Evolutionary conservation across 78 protist genomes (phyloP).

Genomic region (Dictyostelium brefeldianum): DNA sequence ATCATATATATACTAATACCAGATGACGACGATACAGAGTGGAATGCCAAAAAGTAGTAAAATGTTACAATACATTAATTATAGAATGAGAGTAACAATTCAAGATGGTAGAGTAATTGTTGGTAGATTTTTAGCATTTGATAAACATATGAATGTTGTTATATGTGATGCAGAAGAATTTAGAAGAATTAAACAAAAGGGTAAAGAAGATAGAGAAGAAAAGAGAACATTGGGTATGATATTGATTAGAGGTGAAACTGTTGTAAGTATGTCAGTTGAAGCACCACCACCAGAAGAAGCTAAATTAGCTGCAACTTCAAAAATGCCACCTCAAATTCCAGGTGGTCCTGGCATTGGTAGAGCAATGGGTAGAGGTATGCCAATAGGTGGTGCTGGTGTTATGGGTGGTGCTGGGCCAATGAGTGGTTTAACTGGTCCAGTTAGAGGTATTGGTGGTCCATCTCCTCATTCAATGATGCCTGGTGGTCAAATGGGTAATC

Average conservation of each 20-base stretch:
- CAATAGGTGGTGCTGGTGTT: slow-evolving; percentile 46
- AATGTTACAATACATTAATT: slow-evolving; percentile 92
- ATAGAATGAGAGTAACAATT: slow-evolving; percentile 93
- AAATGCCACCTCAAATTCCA: slow-evolving; percentile 65
- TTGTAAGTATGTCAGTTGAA: slow-evolving; percentile 96
- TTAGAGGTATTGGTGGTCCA: slow-evolving; percentile 91
- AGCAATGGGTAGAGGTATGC: slow-evolving; percentile 89
- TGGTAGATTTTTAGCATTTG: slow-evolving; percentile 98
- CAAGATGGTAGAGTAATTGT: slow-evolving; percentile 93
- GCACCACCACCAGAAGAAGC: slow-evolving; percentile 95
- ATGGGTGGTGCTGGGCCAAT: slow-evolving; percentile 33
- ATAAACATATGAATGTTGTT: slow-evolving; percentile 98
- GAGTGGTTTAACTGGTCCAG: slow-evolving; percentile 92
- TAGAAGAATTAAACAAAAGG: slow-evolving; percentile 84
- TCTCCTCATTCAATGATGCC: slow-evolving; percentile 89
- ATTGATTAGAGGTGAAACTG: slow-evolving; percentile 96
- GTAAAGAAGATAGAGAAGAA: slow-evolving; percentile 82
- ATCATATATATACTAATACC: not conserved
- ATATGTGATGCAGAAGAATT: slow-evolving; percentile 96
- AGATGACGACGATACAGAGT: too few relatives aligned
- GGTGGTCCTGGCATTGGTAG: slow-evolving; percentile 91
- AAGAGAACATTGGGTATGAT: slow-evolving; percentile 96
- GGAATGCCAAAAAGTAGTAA: slow-evolving; percentile 89
- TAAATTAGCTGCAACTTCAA: slow-evolving; percentile 20
- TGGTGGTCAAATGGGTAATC: slow-evolving; percentile 6